Evolutionary conservation across 164 flowering plant species (phyloP), one percentile per base, ranked within the genome.

Genomic region (Taxillus chinensis): DNA sequence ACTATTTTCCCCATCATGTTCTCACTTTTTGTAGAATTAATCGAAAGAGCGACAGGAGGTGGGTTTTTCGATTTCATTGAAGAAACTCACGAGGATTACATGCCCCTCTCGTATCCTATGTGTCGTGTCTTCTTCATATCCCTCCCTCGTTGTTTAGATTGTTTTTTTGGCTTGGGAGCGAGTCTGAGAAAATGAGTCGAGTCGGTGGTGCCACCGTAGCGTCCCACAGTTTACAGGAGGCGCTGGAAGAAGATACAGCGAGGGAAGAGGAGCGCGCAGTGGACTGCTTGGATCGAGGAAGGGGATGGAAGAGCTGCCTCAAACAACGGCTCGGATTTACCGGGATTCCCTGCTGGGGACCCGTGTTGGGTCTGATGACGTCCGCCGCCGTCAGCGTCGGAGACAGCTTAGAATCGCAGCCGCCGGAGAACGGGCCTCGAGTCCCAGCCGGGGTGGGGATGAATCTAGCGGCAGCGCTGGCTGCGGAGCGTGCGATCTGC

Each of bases 381-480:
- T 65, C 79, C 45, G 64, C 70, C 48, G 70, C 27, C 27, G 27
- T 74, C 27, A 27, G 27, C 64, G 75, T 63, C 5, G 61, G 65
- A 65, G 83, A 77, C 8, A 77, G 68, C 43, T 83, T 69, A 3
- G 75, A 62, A 57, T 46, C 10, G 64, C 27, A 42, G 38, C 17
- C 40, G 59, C 64, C 17, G 52, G 62, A 13, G 68, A n/a, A 9
- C 59, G 14, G 27, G 27, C 27, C 27, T 48, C 51, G 60, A 75
- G 60, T 65, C 72, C 62, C 78, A 55, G 64, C 66, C 3, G 57
- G 66, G 6, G 27, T 66, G 43, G 79, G 84, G 38, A 83, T 87
- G 96, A 89, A 84, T 65, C 68, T 89, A 54, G 96, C 95, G 41
- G 67, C 86, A 65, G 98, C 96, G 27, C 57, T 89, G 56, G 98